Conservation (phyloP, 2,329 filamentous ascomycete species). For the Fragosphaeria purpurea region DNA sequence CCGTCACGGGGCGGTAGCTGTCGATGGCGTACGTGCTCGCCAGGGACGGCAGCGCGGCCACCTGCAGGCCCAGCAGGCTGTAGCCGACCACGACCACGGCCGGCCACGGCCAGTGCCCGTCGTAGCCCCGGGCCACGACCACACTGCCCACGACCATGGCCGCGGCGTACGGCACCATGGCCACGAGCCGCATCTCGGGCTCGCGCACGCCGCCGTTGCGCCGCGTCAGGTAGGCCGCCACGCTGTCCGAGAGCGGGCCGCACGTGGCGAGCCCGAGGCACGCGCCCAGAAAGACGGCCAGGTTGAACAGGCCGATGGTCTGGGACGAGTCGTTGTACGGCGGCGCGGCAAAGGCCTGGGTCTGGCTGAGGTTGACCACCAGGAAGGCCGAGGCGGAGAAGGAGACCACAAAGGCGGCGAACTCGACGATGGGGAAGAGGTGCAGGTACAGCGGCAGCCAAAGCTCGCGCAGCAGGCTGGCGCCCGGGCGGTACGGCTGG, state of each 20-base stretch:
- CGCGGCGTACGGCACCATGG: slow-evolving; percentile 34
- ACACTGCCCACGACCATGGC: slow-evolving; percentile 35
- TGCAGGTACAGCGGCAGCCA: slow-evolving; percentile 55
- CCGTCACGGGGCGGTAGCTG: slow-evolving; percentile 54
- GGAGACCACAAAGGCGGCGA: slow-evolving; percentile 50
- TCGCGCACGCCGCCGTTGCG: slow-evolving; percentile 36
- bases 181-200: slow-evolving; percentile 36
- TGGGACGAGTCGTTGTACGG: slow-evolving; percentile 33
- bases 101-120: slow-evolving; percentile 37
- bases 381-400: slow-evolving; percentile 38
- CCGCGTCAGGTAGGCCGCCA: slow-evolving; percentile 27
- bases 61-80: slow-evolving; percentile 22
- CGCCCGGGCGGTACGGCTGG: slow-evolving; percentile 30
- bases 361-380: slow-evolving; percentile 47
- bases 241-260: slow-evolving; percentile 35
- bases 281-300: slow-evolving; percentile 31
- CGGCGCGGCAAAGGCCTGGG: slow-evolving; percentile 29
- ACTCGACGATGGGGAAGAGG: slow-evolving; percentile 52
- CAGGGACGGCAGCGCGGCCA: slow-evolving; percentile 46
- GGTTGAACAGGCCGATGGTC: slow-evolving; percentile 38
- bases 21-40: slow-evolving; percentile 51
- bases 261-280: slow-evolving; percentile 30
- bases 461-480: slow-evolving; percentile 40
- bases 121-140: slow-evolving; percentile 36
- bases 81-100: slow-evolving; percentile 40